Conservation (phyloP, 2,329 filamentous ascomycete species). For the Rhexocercosporidium sp. region DNA sequence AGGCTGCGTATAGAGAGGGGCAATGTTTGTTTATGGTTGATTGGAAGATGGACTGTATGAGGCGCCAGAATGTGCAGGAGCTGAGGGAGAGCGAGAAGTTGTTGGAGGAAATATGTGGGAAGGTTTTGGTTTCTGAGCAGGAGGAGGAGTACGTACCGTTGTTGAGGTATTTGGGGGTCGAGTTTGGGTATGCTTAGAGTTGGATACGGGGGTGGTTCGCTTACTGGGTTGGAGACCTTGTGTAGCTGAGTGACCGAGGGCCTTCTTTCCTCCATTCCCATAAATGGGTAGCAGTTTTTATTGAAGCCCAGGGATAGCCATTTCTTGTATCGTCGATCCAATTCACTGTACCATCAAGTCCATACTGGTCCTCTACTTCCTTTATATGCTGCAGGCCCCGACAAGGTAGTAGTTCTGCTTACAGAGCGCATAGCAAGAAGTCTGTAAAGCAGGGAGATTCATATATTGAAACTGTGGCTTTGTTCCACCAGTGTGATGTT, state of each 20-base stretch:
- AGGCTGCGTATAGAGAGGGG: neutral
- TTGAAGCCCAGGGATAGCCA: neutral
- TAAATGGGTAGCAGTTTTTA: neutral
- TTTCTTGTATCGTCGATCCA: neutral
- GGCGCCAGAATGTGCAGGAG: slow-evolving; percentile 14
- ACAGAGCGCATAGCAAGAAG: too few species aligned
- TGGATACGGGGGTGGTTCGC: neutral
- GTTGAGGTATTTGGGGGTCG: slow-evolving; percentile 19
- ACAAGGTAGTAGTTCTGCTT: too few species aligned
- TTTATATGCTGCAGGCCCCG: neutral
- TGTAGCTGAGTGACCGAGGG: neutral
- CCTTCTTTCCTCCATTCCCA: neutral
- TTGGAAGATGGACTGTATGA: slow-evolving; percentile 8
- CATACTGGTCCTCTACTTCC: neutral
- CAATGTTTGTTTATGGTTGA: slow-evolving; percentile 18
- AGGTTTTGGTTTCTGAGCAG: slow-evolving; percentile 1
- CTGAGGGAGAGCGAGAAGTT: slow-evolving; percentile 5
- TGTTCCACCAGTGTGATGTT: too few species aligned
- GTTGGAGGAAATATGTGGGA: slow-evolving; percentile 6
- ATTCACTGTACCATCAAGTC: neutral
- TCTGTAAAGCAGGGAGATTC: too few species aligned
- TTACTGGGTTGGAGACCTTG: neutral
- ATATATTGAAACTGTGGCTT: too few species aligned
- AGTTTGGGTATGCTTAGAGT: neutral
- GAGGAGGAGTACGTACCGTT: slow-evolving; percentile 22